phyloP scores from a whole-genome alignment of 2,329 filamentous ascomycete species.

The Colletotrichum costaricense region DNA sequence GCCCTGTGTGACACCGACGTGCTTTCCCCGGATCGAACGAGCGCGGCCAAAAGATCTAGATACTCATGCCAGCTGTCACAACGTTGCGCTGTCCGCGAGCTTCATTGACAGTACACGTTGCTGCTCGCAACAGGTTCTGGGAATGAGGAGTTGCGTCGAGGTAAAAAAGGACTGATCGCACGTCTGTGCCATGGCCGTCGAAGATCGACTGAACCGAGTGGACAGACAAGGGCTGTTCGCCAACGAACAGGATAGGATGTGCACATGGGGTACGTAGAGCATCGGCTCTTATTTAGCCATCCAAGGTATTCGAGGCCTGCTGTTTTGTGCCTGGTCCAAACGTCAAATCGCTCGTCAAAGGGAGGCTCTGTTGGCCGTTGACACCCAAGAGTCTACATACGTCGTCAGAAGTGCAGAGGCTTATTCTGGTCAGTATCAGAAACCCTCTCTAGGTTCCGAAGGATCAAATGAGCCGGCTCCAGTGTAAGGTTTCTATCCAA shows the following conservation, averaged over 20 bases:
- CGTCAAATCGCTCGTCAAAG: background rate
- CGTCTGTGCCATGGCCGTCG: constrained; percentile 30
- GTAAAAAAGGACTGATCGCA: background rate
- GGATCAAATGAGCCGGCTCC: background rate
- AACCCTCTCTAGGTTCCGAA: background rate
- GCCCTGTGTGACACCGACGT: constrained; percentile 14
- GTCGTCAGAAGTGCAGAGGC: background rate
- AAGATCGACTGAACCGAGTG: constrained; percentile 23
- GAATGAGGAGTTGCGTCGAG: background rate
- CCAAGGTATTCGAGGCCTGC: background rate
- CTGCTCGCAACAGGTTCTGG: background rate
- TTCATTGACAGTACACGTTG: background rate
- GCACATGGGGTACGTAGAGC: constrained; percentile 18
- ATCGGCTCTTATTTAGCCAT: constrained; percentile 17
- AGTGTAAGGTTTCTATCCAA: background rate
- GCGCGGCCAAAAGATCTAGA: constrained; percentile 4
- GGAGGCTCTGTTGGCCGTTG: background rate
- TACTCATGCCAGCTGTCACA: background rate
- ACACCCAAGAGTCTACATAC: background rate
- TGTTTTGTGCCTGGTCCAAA: background rate
- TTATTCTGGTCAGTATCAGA: background rate
- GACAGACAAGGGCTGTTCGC: constrained; percentile 24
- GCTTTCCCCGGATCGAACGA: constrained; percentile 24
- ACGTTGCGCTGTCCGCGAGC: background rate
- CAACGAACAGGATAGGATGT: constrained; percentile 23